Evolutionary conservation across 1,284 basidiomycete species (phyloP), one percentile per base, ranked within the genome.

Genomic region (Takashimella koratensis): DNA sequence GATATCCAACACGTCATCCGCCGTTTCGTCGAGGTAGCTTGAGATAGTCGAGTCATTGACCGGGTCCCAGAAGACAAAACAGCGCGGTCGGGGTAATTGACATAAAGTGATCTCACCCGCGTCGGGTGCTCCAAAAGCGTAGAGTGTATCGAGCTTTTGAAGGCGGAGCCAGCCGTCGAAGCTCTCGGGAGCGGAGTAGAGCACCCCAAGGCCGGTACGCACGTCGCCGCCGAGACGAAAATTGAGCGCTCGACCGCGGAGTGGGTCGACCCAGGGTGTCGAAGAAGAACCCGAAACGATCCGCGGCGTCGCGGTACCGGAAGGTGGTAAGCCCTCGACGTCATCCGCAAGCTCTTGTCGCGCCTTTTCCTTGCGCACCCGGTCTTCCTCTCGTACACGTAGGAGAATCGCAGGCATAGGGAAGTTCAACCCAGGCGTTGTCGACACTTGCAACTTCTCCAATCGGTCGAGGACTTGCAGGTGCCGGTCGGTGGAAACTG

Each of bases 151-250:
- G 4, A 68, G 52, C 20, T 57, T 45, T 44, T 70, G 68, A 21
- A 68, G 52, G 23, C 58, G 43, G 1, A 48, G 52, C 63, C 64
- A 70, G 11, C 67, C 68, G n/a, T 64, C 65, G 44, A 65, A 66
- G 8, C 53, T 53, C n/a, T 65, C 65, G 5, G 64, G 30, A 4
- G 57, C 58, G 11, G 26, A 43, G 6, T 54, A 41, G 5, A 70
- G 44, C 3, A 55, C 56, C 4, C 49, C 51, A 3, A 70, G 57
- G 8, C 68, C 68, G n/a, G 63, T 58, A 27, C 63, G 50, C 11
- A 68, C 58, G 56, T 70, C 67, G 8, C 68, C 67, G 11, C 67
- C 68, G 0, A 66, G 51, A n/a, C 68, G 48, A 49, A 67, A 65
- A 5, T 45, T 61, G n/a, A 63, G 27, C 1, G 66, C 63, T 43